These are phyloP conservation scores for Cytospora paraplurivora DNA, from an alignment of 2,329 filamentous ascomycete species.

Conservation along the genomic window DNA sequence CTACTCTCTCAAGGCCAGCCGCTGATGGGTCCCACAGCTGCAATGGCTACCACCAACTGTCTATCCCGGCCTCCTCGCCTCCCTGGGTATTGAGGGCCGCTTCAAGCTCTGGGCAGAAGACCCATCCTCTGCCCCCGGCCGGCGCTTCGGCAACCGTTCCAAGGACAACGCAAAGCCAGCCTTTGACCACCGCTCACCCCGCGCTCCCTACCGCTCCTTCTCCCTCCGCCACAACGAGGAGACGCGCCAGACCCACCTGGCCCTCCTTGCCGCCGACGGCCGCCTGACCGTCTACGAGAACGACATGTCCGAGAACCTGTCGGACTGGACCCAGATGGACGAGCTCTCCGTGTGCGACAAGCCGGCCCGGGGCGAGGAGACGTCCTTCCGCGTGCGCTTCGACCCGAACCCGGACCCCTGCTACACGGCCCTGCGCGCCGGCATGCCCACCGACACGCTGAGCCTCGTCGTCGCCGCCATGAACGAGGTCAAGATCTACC, in stretches of 20 bases:
- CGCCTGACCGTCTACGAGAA: conserved; percentile 81
- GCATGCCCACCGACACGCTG: conserved; percentile 77
- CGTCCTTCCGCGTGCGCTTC: conserved; percentile 82
- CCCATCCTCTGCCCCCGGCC: conserved; percentile 74
- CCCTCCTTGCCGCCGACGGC: conserved; percentile 81
- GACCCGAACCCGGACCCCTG: conserved; percentile 85
- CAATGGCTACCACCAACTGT: conserved; percentile 93
- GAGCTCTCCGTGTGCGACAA: conserved; percentile 72
- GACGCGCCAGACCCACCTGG: conserved; percentile 79
- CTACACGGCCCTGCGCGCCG: conserved; percentile 75
- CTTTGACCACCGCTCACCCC: conserved; percentile 60
- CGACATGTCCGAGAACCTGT: conserved; percentile 77
- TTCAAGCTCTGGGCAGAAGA: conserved; percentile 95
- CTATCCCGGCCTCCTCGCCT: conserved; percentile 82
- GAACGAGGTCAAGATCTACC: conserved; percentile 79
- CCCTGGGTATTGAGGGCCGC: conserved; percentile 84
- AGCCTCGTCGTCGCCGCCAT: conserved; percentile 85
- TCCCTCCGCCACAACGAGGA: conserved; percentile 83
- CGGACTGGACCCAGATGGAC: conserved; percentile 75
- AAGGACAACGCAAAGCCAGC: conserved; percentile 50
- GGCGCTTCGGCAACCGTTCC: conserved; percentile 73
- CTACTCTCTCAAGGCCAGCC: not conserved
- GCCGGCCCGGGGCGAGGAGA: conserved; percentile 80
- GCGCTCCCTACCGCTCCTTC: conserved; percentile 75
- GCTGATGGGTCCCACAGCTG: conserved; percentile 55